These are phyloP conservation scores for Cajanus cajan DNA, from an alignment of 306 rosid genomes.

Conservation along the genomic window DNA sequence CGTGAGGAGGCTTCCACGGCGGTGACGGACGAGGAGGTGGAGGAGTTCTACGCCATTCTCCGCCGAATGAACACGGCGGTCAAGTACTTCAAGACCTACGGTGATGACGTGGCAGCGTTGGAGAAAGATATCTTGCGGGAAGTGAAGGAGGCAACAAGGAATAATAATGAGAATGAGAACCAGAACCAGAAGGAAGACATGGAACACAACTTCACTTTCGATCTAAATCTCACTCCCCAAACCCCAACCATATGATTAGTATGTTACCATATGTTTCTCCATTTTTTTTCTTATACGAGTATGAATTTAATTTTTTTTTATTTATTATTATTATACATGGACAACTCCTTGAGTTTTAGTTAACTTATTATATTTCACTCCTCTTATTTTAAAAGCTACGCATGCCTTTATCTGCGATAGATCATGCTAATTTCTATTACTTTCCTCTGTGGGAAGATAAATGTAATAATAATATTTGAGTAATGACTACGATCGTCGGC, in stretches of 20 bases:
- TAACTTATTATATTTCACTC: not conserved
- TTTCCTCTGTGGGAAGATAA: not conserved
- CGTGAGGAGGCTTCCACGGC: constrained; percentile 25
- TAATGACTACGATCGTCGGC: too few relatives aligned
- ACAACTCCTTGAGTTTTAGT: too few relatives aligned
- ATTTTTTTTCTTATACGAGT: too few relatives aligned
- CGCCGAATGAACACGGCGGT: constrained; percentile 33
- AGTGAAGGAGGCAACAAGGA: not conserved
- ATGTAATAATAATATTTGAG: too few relatives aligned
- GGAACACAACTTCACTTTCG: not conserved
- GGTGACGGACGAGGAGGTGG: constrained; percentile 42
- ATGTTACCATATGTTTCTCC: not conserved
- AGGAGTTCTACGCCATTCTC: constrained; percentile 49
- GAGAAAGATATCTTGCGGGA: constrained; percentile 28
- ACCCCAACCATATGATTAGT: not conserved
- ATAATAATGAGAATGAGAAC: not conserved
- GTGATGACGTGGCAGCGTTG: constrained; percentile 2
- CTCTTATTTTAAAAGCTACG: not conserved
- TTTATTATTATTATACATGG: too few relatives aligned
- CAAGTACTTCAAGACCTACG: constrained; percentile 27
- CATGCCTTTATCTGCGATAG: not conserved
- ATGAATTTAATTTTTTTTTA: too few relatives aligned
- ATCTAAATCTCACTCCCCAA: not conserved
- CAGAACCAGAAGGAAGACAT: too few relatives aligned
- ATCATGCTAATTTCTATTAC: not conserved